Conservation (phyloP, 129 eudicot genomes). For the Escallonia rubra region DNA sequence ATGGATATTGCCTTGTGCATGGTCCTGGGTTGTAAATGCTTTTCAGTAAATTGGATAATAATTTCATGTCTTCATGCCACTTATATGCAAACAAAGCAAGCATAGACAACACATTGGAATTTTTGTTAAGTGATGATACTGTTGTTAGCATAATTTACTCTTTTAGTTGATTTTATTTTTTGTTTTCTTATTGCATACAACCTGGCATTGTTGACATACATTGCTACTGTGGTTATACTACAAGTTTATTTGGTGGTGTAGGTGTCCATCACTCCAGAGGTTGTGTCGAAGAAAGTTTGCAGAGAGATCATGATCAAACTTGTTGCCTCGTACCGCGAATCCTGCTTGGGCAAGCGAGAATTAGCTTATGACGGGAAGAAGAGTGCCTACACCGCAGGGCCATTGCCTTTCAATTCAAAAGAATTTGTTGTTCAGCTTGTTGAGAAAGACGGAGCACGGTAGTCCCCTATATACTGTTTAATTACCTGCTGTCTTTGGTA, state of each 20-base stretch:
- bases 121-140: no score
- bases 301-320: slow-evolving; percentile 45
- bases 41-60: no score
- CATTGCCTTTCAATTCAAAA: slow-evolving; percentile 56
- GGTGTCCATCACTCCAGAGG: slow-evolving; percentile 84
- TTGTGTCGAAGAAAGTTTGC: slow-evolving; percentile 46
- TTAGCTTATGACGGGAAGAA: slow-evolving; percentile 81
- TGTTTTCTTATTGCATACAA: not conserved
- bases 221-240: not conserved
- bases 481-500: not conserved
- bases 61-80: no score
- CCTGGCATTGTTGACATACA: not conserved
- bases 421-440: slow-evolving; percentile 51
- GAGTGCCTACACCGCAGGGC: slow-evolving; percentile 61
- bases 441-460: slow-evolving; percentile 26
- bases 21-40: no score
- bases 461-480: not conserved
- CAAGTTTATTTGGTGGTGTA: slow-evolving; percentile 3
- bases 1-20: no score
- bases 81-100: no score
- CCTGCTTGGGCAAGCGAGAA: slow-evolving; percentile 41
- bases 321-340: slow-evolving; percentile 11
- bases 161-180: not conserved
- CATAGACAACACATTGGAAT: no score
- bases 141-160: no score